These are phyloP conservation scores for Phialemonium atrogriseum DNA, from an alignment of 2,329 filamentous ascomycete species.

Conservation along the genomic window DNA sequence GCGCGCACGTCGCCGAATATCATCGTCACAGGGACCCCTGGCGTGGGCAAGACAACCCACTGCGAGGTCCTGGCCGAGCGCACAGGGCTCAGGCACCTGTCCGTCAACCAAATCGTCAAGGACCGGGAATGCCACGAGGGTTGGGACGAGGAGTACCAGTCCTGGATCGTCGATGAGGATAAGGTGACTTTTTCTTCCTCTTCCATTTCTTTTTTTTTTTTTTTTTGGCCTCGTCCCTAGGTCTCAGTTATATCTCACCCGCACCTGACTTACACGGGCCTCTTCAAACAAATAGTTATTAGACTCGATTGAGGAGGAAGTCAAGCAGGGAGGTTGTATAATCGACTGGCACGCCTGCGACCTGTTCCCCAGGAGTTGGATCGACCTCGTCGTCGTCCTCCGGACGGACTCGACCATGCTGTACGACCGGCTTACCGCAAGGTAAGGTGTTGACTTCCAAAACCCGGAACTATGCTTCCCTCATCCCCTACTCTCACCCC, in stretches of 20 bases:
- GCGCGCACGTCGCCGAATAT: conserved; percentile 67
- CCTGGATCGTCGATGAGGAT: conserved; percentile 94
- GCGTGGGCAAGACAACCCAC: conserved; percentile 92
- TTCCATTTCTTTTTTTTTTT: conserved; percentile 5
- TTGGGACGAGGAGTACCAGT: conserved; percentile 76
- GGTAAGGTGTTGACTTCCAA: conserved; percentile 36
- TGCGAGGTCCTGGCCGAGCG: conserved; percentile 71
- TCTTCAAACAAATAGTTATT: conserved; percentile 53
- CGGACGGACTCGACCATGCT: conserved; percentile 71
- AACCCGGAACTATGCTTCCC: background rate
- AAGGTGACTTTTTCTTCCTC: conserved; percentile 48
- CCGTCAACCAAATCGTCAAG: conserved; percentile 87
- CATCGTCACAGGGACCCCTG: conserved; percentile 89
- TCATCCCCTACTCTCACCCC: background rate
- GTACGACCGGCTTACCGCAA: conserved; percentile 72
- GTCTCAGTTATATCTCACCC: too few species aligned
- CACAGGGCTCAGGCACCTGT: conserved; percentile 72
- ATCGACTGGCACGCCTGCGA: conserved; percentile 99
- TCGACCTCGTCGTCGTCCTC: conserved; percentile 90
- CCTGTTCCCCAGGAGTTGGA: conserved; percentile 85
- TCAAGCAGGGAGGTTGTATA: conserved; percentile 71
- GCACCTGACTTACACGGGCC: conserved; percentile 9
- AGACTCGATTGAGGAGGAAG: conserved; percentile 79
- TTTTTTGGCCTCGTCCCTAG: conserved; percentile 3
- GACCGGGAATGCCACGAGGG: conserved; percentile 80